Percentiles rank a stretch among this genome's conserved stretches.
phyloP scores from a whole-genome alignment of 371 early-diverging fungal species.

The Zopfochytrium polystomum region DNA sequence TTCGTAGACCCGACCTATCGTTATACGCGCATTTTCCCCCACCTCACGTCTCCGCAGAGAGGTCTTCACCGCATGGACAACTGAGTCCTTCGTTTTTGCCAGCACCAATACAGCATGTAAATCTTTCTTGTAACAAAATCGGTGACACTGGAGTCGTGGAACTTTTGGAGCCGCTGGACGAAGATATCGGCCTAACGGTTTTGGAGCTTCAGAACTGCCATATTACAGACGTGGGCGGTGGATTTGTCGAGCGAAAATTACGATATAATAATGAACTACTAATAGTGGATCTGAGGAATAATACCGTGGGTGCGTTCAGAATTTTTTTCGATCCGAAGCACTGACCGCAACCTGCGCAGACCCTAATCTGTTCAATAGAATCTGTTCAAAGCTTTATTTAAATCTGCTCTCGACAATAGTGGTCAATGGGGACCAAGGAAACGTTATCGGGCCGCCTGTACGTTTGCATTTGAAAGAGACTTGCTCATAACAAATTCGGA shows the following conservation, averaged over 20 bases:
- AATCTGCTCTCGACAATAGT: too few relatives aligned
- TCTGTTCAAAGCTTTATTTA: too few relatives aligned
- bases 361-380: too few relatives aligned
- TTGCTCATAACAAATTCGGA: too few relatives aligned
- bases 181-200: slow-evolving; percentile 36
- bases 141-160: slow-evolving; percentile 31
- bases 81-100: slow-evolving; percentile 10
- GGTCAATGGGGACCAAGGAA: too few relatives aligned
- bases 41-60: neutral
- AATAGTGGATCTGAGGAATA: slow-evolving; percentile 35
- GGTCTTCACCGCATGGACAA: neutral
- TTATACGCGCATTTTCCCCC: neutral
- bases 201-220: slow-evolving; percentile 33
- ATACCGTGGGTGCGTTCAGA: slow-evolving; percentile 18
- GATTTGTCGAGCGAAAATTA: slow-evolving; percentile 32
- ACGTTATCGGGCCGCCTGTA: too few relatives aligned
- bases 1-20: slow-evolving; percentile 14
- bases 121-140: slow-evolving; percentile 29
- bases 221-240: slow-evolving; percentile 28
- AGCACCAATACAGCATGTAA: slow-evolving; percentile 25
- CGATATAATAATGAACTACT: slow-evolving; percentile 30
- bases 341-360: too few relatives aligned
- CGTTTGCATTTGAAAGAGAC: too few relatives aligned
- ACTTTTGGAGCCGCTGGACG: slow-evolving; percentile 29
- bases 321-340: too few relatives aligned